phyloP scores from a whole-genome alignment of 805 yeast species.

The Hermanozyma aechmeae region DNA sequence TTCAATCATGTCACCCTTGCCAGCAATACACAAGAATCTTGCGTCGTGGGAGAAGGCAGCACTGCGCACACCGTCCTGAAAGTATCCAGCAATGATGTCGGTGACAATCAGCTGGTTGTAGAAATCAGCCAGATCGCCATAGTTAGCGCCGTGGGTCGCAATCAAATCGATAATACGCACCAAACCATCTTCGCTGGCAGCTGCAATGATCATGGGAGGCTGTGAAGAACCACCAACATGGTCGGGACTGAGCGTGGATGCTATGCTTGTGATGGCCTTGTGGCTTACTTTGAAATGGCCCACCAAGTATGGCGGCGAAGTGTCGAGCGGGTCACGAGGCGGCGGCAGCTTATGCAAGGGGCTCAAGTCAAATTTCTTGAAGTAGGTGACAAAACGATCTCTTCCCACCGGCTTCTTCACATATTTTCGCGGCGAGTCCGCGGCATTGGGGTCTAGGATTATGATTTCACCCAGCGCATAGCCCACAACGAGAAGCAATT shows the following conservation, averaged over 20 bases:
- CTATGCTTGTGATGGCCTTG: conserved; percentile 44
- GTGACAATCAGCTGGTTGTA: conserved; percentile 19
- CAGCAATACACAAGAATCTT: conserved; percentile 38
- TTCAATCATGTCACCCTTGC: conserved; percentile 44
- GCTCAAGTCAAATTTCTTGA: conserved; percentile 27
- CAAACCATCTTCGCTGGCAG: conserved; percentile 61
- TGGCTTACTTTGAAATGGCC: conserved; percentile 58
- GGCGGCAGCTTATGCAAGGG: conserved; percentile 9
- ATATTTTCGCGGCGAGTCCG: conserved; percentile 5
- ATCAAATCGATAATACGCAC: conserved; percentile 46
- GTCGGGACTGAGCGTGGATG: conserved; percentile 23
- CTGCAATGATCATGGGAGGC: conserved; percentile 37
- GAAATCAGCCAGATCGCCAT: conserved; percentile 15
- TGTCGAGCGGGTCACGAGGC: neutral
- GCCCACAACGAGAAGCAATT: conserved; percentile 37
- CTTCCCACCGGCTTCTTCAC: conserved; percentile 10
- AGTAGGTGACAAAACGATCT: conserved; percentile 27
- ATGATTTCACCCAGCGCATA: conserved; percentile 9
- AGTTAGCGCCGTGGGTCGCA: conserved; percentile 17
- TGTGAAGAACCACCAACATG: conserved; percentile 4
- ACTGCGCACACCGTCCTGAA: conserved; percentile 51
- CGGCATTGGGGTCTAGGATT: conserved; percentile 7
- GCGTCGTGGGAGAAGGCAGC: conserved; percentile 40
- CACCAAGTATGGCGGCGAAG: conserved; percentile 14
- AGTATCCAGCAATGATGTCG: conserved; percentile 55